Evolutionary conservation across 176 grass and related monocot species (phyloP), one percentile per base, ranked within the genome.

Genomic region (Chrysopogon serrulatus): DNA sequence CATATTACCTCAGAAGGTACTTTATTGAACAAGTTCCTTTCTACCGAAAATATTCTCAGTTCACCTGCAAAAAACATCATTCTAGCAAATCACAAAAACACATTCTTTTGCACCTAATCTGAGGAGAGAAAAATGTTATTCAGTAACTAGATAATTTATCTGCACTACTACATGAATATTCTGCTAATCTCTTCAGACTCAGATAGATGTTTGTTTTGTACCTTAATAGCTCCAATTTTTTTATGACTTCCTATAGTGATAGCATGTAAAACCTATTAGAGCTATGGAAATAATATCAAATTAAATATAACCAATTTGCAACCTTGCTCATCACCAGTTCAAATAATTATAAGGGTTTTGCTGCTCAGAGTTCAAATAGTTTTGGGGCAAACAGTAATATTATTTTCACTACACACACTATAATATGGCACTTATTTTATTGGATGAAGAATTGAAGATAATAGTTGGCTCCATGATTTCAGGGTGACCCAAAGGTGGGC

Each of bases 1-100:
- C 91, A 97, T 94, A 66, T 66, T 90, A 53, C 51, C 51, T 0
- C 24, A 60, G 31, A 47, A 12, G 13, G 59, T 30, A 62, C 14
- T 47, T 51, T 45, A 54, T 42, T 45, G 79, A 84, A 4, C 40
- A 47, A 77, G 30, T 37, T 62, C 49, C 16, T 78, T 77, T n/a
- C 18, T 64, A 49, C n/a, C n/a, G n/a, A n/a, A n/a, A n/a, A n/a
- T n/a, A n/a, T n/a, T n/a, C n/a, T n/a, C n/a, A n/a, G n/a, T n/a
- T n/a, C n/a, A n/a, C 65, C 88, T 90, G 71, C 64, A 81, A 72
- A 69, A 7, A 51, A 18, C 17, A 74, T 18, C 57, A 51, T 82
- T 83, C 74, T 77, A 80, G 21, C 24, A 83, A 79, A 40, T 75
- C 64, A 71, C 11, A 56, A 26, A 73, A 56, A 10, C n/a, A 81